A percentile compares a stretch with the other conserved stretches of the same genome.
Conservation (phyloP, 2,329 filamentous ascomycete genomes). For the Microsporum canis region DNA sequence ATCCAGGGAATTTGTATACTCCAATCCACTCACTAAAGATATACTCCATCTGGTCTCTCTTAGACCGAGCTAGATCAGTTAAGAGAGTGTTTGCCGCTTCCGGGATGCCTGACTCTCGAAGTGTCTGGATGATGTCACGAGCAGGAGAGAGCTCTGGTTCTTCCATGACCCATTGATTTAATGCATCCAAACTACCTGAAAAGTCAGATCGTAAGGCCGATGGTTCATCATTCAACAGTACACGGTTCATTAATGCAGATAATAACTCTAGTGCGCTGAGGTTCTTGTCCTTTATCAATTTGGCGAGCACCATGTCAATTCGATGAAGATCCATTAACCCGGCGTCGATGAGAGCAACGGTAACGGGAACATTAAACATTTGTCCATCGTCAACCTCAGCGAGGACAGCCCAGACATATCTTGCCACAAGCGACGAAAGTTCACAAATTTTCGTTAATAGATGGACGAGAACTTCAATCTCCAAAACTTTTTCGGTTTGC, state of each 20-base stretch:
- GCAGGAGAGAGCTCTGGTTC: constrained; percentile 55
- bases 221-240: constrained; percentile 66
- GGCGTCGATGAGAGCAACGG: constrained; percentile 48
- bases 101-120: constrained; percentile 44
- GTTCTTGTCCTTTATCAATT: constrained; percentile 60
- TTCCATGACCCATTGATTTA: constrained; percentile 69
- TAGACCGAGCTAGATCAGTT: constrained; percentile 47
- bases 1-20: constrained; percentile 64
- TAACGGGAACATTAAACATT: constrained; percentile 52
- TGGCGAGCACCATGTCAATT: constrained; percentile 61
- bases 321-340: constrained; percentile 50
- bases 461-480: constrained; percentile 53
- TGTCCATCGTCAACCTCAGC: constrained; percentile 47
- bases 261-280: constrained; percentile 65
- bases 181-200: constrained; percentile 65
- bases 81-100: constrained; percentile 45
- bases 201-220: constrained; percentile 77
- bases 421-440: constrained; percentile 46
- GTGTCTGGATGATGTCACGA: constrained; percentile 58
- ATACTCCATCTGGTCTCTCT: constrained; percentile 81
- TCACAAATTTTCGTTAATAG: constrained; percentile 52
- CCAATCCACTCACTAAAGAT: constrained; percentile 92
- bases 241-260: constrained; percentile 64
- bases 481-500: constrained; percentile 44
- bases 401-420: constrained; percentile 39